Conservation (phyloP, 2,329 filamentous ascomycete genomes). For the Nemania serpens region DNA sequence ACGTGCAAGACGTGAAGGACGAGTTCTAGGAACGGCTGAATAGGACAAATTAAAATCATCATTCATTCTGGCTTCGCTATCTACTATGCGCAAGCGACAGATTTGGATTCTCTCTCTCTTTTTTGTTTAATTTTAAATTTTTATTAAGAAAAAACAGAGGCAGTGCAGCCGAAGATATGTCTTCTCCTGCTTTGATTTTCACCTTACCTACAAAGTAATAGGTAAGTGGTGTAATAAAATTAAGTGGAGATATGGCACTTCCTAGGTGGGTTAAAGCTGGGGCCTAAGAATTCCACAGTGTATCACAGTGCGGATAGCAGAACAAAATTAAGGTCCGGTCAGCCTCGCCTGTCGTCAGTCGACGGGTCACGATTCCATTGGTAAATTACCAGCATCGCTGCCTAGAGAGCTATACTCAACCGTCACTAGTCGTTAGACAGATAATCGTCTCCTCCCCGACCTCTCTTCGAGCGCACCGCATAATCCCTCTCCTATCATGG, state of each 20-base stretch:
- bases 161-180: too few species aligned
- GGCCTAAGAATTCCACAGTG: background rate
- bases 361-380: background rate
- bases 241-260: too few species aligned
- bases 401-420: background rate
- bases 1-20: background rate
- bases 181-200: too few species aligned
- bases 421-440: background rate
- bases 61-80: background rate
- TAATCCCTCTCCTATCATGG: slow-evolving; percentile 51
- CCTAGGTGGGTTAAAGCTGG: too few species aligned
- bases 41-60: background rate
- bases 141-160: too few species aligned
- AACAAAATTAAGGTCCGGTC: background rate
- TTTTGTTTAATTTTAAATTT: too few species aligned
- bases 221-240: too few species aligned
- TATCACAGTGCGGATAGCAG: background rate
- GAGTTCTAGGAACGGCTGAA: background rate
- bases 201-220: too few species aligned
- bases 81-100: background rate
- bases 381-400: background rate
- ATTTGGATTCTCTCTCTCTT: background rate
- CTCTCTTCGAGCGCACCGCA: background rate
- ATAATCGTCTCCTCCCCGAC: background rate
- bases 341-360: slow-evolving; percentile 11